These are phyloP conservation scores for Sclerotinia spermophila DNA, from an alignment of 2,329 filamentous ascomycete species.

Conservation along the genomic window DNA sequence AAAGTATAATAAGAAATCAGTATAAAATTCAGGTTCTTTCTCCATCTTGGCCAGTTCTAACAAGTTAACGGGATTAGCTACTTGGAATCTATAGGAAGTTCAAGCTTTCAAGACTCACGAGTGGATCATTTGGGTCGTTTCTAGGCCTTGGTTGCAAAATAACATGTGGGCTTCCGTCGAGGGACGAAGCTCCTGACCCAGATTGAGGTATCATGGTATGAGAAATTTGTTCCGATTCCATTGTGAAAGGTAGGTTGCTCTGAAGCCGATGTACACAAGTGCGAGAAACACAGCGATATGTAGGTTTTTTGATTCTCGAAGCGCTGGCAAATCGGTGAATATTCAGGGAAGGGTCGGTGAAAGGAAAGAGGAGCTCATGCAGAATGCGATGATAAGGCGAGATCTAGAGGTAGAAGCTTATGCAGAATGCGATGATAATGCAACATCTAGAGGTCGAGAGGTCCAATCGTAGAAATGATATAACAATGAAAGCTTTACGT, in stretches of 20 bases:
- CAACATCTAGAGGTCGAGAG: background rate
- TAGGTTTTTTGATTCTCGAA: background rate
- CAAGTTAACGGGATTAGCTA: background rate
- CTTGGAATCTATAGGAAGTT: accelerated
- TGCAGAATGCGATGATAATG: background rate
- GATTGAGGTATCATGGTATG: background rate
- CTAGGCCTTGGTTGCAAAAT: background rate
- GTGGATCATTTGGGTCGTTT: background rate
- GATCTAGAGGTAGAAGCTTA: background rate
- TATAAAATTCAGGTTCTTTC: background rate
- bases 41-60: background rate
- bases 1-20: background rate
- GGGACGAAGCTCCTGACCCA: background rate
- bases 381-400: background rate
- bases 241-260: background rate
- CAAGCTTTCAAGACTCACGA: background rate
- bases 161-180: background rate
- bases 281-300: background rate
- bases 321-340: background rate
- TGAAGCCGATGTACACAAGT: background rate
- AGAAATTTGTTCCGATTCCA: background rate
- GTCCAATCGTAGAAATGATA: background rate
- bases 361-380: background rate
- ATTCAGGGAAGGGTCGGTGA: background rate
- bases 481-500: background rate